Conservation (phyloP, 306 rosid genomes). For the Arachis hypogaea region DNA sequence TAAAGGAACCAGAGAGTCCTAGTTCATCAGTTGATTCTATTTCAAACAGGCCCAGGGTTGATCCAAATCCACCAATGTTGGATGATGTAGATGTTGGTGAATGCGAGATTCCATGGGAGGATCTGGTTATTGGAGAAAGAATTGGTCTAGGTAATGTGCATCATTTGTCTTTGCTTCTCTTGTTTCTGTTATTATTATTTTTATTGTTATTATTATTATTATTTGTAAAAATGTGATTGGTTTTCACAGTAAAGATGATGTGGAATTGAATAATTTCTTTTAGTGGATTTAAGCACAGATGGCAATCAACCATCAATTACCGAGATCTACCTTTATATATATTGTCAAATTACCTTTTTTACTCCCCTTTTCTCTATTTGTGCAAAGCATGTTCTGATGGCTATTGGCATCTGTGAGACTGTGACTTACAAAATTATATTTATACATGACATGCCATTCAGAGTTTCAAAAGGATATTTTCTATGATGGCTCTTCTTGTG, state of each 20-base stretch:
- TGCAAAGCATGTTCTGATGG: conserved; percentile 29
- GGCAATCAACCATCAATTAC: conserved; percentile 31
- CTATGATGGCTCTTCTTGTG: conserved; percentile 25
- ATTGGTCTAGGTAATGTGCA: conserved; percentile 85
- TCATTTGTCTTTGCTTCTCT: conserved; percentile 39
- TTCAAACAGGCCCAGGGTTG: conserved; percentile 65
- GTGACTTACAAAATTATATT: conserved; percentile 11
- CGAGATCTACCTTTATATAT: conserved; percentile 21
- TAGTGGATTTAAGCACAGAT: conserved; percentile 16
- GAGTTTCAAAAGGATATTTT: conserved; percentile 20
- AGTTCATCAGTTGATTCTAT: conserved; percentile 56
- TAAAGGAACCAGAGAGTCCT: conserved; percentile 66
- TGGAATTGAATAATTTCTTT: conserved; percentile 17
- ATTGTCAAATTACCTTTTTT: conserved; percentile 16
- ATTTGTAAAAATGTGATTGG: conserved; percentile 15
- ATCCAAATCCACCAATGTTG: conserved; percentile 55
- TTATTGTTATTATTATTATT: not conserved
- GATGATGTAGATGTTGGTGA: conserved; percentile 94
- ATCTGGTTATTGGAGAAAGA: conserved; percentile 89
- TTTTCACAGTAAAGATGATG: conserved; percentile 25
- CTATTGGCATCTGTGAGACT: not conserved
- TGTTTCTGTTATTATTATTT: not conserved
- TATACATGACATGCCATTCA: conserved; percentile 12
- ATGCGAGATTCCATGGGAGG: conserved; percentile 97
- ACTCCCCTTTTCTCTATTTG: not conserved